A percentile compares a stretch with the other conserved stretches of the same genome.
phyloP scores from a whole-genome alignment of 768 basidiomycete species.

The Mycena leptocephala region DNA sequence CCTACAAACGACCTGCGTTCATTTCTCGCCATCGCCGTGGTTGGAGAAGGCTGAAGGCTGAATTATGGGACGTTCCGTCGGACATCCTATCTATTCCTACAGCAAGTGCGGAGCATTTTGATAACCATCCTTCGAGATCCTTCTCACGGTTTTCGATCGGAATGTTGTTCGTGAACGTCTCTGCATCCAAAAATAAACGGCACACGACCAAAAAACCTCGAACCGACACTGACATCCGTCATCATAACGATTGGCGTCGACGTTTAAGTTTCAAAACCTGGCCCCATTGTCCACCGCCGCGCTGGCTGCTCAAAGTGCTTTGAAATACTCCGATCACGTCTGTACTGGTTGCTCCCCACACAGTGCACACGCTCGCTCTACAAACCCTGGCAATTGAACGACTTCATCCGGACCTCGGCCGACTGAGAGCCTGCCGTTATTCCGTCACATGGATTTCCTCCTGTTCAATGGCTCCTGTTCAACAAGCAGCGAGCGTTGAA shows the following conservation, averaged over 20 bases:
- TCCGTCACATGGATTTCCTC: not conserved
- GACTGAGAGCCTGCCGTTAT: not conserved
- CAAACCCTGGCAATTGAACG: not conserved
- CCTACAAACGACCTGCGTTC: not conserved
- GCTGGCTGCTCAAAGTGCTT: not conserved
- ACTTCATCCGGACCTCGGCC: not conserved
- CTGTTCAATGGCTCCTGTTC: not conserved
- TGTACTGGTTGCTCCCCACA: not conserved
- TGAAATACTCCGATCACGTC: constrained; percentile 2
- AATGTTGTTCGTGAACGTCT: not conserved
- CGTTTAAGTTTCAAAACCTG: not conserved
- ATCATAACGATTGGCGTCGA: not conserved
- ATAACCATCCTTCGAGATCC: not conserved
- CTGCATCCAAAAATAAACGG: not conserved
- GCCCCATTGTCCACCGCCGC: not conserved
- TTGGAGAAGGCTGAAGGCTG: too few species aligned
- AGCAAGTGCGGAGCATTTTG: not conserved
- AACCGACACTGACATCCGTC: not conserved
- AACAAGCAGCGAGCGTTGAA: not conserved
- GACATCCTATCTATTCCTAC: too few species aligned
- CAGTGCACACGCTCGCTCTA: not conserved
- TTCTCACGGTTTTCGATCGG: not conserved
- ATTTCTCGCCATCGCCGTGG: not conserved
- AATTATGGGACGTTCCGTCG: too few species aligned
- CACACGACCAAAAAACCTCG: constrained; percentile 1